phyloP scores from a whole-genome alignment of 2,329 filamentous ascomycete species.

The Aspergillus fischeri region DNA sequence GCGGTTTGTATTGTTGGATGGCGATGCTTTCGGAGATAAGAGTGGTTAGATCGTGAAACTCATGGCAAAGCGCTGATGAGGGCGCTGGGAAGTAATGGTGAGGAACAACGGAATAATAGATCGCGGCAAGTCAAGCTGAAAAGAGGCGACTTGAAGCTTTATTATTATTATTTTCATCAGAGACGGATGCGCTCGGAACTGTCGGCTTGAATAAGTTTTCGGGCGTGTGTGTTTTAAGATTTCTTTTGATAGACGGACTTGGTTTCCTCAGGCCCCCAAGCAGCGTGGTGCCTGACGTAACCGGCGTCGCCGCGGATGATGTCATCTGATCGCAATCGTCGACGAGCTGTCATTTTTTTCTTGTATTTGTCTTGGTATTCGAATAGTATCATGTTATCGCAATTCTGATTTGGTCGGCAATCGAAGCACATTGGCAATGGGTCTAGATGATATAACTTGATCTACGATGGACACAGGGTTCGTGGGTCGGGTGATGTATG shows the following conservation, averaged over 20 bases:
- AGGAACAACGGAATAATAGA: background rate
- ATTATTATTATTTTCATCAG: background rate
- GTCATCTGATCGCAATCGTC: constrained; percentile 13
- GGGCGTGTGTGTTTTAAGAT: background rate
- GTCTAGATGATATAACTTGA: no score
- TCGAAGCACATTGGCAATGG: background rate
- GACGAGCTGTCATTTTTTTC: background rate
- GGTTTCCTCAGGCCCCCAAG: background rate
- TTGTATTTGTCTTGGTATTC: background rate
- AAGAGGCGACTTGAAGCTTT: background rate
- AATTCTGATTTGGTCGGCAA: background rate
- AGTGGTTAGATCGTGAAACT: constrained; percentile 11
- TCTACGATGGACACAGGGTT: no score
- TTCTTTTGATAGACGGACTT: background rate
- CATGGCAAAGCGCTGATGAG: constrained; percentile 7
- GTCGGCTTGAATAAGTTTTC: background rate
- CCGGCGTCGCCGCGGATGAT: constrained; percentile 13
- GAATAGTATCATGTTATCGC: background rate
- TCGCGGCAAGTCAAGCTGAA: background rate
- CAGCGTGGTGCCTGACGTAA: constrained; percentile 23
- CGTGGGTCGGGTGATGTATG: no score
- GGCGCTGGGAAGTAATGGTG: background rate
- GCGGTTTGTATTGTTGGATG: background rate
- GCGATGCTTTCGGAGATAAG: background rate
- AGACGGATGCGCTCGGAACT: background rate